phyloP scores from a whole-genome alignment of 805 yeast genomes.

The Starmera quercuum region DNA sequence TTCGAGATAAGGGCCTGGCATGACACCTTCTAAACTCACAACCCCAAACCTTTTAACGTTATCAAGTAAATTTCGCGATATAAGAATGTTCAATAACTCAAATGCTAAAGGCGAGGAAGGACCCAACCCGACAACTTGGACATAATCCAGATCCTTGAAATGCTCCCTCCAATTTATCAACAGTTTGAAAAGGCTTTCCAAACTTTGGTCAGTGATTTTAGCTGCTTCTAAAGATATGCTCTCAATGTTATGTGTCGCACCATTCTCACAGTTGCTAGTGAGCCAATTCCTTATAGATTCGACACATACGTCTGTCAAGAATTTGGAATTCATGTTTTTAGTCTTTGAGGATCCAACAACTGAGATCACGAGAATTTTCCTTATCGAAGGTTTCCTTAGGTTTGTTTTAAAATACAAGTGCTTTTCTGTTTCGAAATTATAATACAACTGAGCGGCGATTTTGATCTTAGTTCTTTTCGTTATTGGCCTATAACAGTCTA shows the following conservation, averaged over 20 bases:
- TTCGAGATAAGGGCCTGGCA: constrained; percentile 31
- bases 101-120: constrained; percentile 47
- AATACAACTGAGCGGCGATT: constrained; percentile 26
- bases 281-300: constrained; percentile 22
- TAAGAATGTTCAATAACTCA: constrained; percentile 36
- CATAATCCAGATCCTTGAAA: constrained; percentile 38
- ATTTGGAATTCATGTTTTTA: constrained; percentile 6
- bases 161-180: constrained; percentile 41
- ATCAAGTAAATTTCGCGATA: constrained; percentile 21
- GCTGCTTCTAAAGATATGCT: constrained; percentile 29
- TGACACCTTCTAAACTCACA: constrained; percentile 27
- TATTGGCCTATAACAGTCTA: constrained; percentile 20
- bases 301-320: constrained; percentile 19
- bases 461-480: constrained; percentile 27
- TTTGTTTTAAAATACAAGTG: constrained; percentile 28
- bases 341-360: constrained; percentile 22
- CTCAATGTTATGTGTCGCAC: constrained; percentile 12
- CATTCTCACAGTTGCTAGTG: constrained; percentile 1
- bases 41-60: constrained; percentile 22
- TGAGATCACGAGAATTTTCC: constrained; percentile 23
- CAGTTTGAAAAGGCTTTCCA: constrained; percentile 36
- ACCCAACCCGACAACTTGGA: constrained; percentile 43
- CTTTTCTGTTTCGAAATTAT: constrained; percentile 26
- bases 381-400: constrained; percentile 12
- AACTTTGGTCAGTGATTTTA: constrained; percentile 21